These are phyloP conservation scores for Letharia lupina DNA, from an alignment of 495 filamentous ascomycete genomes.

Conservation along the genomic window DNA sequence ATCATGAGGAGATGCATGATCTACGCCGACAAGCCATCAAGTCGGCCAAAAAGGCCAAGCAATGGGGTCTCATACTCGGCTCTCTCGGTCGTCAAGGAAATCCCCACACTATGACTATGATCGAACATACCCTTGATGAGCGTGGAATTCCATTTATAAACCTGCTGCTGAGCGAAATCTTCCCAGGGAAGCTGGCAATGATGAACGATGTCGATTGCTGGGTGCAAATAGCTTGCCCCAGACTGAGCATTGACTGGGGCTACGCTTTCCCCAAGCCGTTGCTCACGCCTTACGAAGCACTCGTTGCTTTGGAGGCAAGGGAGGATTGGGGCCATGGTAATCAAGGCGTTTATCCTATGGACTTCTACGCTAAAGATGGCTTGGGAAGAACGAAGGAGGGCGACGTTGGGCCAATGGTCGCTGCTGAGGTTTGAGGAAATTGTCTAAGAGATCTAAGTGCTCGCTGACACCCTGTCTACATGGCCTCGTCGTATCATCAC, in stretches of 20 bases:
- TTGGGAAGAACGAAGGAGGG: constrained; percentile 65
- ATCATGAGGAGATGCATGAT: constrained; percentile 79
- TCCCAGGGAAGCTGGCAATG: constrained; percentile 85
- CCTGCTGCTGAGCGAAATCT: constrained; percentile 83
- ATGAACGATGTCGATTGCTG: constrained; percentile 92
- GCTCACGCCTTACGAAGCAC: constrained; percentile 88
- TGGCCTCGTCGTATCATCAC: neutral
- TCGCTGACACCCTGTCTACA: neutral
- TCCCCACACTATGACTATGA: constrained; percentile 78
- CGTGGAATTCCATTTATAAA: constrained; percentile 71
- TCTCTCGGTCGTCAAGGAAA: constrained; percentile 92
- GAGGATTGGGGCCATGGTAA: constrained; percentile 65
- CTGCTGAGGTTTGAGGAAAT: constrained; percentile 18
- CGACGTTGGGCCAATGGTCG: constrained; percentile 10
- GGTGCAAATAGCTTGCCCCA: constrained; percentile 94
- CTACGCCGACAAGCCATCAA: constrained; percentile 69
- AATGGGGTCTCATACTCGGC: constrained; percentile 92
- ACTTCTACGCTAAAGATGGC: constrained; percentile 91
- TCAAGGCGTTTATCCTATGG: constrained; percentile 86
- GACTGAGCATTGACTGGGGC: constrained; percentile 96
- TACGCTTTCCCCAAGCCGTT: constrained; percentile 88
- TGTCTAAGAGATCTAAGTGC: neutral
- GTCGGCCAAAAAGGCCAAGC: constrained; percentile 62
- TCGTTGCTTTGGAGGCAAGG: constrained; percentile 71
- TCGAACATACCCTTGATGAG: constrained; percentile 63